These are phyloP conservation scores for Melaleuca alternifolia DNA, from an alignment of 345 rosid genomes.

Conservation along the genomic window DNA sequence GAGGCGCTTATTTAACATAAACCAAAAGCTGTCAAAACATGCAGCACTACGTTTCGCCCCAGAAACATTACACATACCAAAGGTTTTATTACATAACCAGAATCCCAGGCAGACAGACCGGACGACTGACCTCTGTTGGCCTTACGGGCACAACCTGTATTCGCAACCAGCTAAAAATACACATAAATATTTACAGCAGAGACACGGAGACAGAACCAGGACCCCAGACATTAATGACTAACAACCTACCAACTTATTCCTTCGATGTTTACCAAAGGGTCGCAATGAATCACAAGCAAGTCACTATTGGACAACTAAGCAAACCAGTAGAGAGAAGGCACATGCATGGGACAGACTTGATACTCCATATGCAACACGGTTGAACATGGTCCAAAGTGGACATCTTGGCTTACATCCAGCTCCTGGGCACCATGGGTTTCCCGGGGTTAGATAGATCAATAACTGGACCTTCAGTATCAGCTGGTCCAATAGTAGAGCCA, in stretches of 20 bases:
- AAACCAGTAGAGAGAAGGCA: not conserved
- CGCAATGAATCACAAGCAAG: not conserved
- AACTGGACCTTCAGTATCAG: constrained; percentile 5
- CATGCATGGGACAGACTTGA: not conserved
- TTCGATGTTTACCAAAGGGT: not conserved
- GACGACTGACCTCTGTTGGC: not conserved
- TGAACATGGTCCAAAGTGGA: not conserved
- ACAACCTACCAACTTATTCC: not conserved
- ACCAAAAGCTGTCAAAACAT: not conserved
- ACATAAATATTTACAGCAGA: constrained; percentile 29
- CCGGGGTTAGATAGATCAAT: not conserved
- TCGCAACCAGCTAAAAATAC: constrained; percentile 5
- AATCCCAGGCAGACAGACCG: constrained; percentile 14
- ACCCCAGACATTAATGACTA: constrained; percentile 8
- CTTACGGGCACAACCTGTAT: constrained; percentile 16
- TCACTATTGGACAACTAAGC: not conserved
- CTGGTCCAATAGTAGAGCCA: constrained; percentile 29
- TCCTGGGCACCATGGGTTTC: not conserved
- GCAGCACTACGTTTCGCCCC: not conserved
- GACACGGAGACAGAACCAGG: not conserved
- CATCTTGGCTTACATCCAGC: not conserved
- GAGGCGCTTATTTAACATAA: not conserved
- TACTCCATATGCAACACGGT: not conserved
- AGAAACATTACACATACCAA: not conserved
- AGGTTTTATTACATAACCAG: constrained; percentile 8